A percentile compares a stretch with the other conserved stretches of the same genome.
These are phyloP conservation scores for Debaryomycetaceae sp. DNA, from an alignment of 1,139 yeast genomes.

Conservation along the genomic window DNA sequence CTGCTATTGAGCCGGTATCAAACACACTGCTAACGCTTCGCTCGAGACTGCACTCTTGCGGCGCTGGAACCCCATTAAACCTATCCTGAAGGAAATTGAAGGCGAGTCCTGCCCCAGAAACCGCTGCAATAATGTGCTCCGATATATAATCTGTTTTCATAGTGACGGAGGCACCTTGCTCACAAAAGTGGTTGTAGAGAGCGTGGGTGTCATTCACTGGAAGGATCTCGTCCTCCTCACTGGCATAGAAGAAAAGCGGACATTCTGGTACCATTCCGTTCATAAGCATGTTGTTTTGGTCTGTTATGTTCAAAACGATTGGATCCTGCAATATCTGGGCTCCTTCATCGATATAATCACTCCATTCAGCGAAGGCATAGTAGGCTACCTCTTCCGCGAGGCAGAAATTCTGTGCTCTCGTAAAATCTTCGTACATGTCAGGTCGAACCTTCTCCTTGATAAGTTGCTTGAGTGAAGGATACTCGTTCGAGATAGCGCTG, in stretches of 20 bases:
- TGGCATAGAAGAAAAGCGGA: constrained; percentile 13
- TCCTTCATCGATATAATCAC: constrained; percentile 5
- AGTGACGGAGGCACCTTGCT: constrained; percentile 11
- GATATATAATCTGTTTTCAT: constrained; percentile 9
- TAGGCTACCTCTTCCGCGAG: constrained; percentile 2
- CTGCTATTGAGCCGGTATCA: too few relatives aligned
- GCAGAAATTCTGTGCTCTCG: constrained; percentile 2
- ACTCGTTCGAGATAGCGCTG: constrained; percentile 24
- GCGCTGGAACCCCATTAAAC: constrained; percentile 8
- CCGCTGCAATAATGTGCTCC: constrained; percentile 11
- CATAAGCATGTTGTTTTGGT: constrained; percentile 4
- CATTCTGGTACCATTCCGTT: constrained; percentile 9
- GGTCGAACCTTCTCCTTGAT: constrained; percentile 7
- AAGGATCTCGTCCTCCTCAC: constrained; percentile 10
- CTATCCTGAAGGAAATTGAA: constrained; percentile 12
- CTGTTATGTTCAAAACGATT: constrained; percentile 6
- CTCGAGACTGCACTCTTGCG: constrained; percentile 5
- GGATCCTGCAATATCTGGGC: constrained; percentile 6
- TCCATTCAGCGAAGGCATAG: constrained; percentile 3
- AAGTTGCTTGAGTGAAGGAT: constrained; percentile 17
- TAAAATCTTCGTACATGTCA: constrained; percentile 4
- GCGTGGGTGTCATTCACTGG: constrained; percentile 10
- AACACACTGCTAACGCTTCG: too few relatives aligned
- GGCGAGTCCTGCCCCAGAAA: constrained; percentile 14
- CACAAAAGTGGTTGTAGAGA: constrained; percentile 10